Base-by-base conservation (phyloP, 768 basidiomycete genomes). In the Phylloporus scabripes region DNA sequence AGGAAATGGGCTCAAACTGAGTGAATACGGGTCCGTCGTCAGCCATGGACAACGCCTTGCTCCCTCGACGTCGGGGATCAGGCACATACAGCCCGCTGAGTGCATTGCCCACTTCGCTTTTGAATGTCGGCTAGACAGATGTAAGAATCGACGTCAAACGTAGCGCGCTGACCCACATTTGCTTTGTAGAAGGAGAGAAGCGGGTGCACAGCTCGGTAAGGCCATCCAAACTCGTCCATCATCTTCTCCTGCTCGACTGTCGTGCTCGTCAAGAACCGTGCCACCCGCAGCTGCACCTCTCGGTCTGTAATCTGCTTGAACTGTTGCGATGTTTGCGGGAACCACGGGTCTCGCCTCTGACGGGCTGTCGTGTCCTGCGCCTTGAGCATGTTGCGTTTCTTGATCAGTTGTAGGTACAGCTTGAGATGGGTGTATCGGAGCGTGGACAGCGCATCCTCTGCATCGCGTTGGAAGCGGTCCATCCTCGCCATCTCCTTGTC, bases 141-240 rank as follows among this genome's bases (percentile, higher is more conserved):
- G 3, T 50, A 18, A 54, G 24, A 14, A 4, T 1, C 5, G 11
- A 23, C 1, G 34, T 26, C 36, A 26, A 10, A 31, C 34, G 4
- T 0, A 11, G 32, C 14, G 9, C 10, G 4, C 3, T 23, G 14
- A 63, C 76, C 53, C 54, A 81, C 78, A 52, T 76, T 71, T 26
- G 60, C 57, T 31, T 67, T 58, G 56, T 72, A 80, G 4, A 63
- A 62, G 0, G 70, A 60, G 32, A 66, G 52, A 37, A 83, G 66
- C 2, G 77, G 72, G 12, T 67, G 55, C 17, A 76, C 74, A 46
- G 76, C 74, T 34, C 73, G 68, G 65, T 68, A 79, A 0, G 72
- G 70, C 82, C 82, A 84, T 0, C 68, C 64, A 58, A 69, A 82
- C 45, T 79, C 70, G 24, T 52, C 56, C 60, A 74, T 56, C 70